Evolutionary conservation across 768 basidiomycete genomes (phyloP).

Genomic region (Asterophora lycoperdoides): DNA sequence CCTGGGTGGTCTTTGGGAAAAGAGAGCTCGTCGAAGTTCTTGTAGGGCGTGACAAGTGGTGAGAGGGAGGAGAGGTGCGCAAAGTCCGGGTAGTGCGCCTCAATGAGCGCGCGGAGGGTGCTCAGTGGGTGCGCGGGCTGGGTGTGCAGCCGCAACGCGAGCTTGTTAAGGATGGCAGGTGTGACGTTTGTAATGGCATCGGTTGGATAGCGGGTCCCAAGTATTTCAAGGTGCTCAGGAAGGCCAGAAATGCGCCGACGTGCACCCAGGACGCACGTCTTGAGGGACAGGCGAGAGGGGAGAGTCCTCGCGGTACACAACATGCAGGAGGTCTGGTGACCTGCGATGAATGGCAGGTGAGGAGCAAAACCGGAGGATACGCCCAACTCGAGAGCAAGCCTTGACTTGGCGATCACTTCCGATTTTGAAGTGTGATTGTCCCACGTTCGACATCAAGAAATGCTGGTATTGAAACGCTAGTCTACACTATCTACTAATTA

Average conservation of each 20-base stretch:
- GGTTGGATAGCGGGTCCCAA: conserved; percentile 63
- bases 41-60: conserved; percentile 82
- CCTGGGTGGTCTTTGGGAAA: conserved; percentile 95
- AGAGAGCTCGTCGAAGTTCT: conserved; percentile 96
- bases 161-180: conserved; percentile 77
- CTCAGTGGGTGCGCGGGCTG: conserved; percentile 78
- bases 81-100: conserved; percentile 77
- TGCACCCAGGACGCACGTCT: conserved; percentile 3
- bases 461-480: conserved; percentile 19
- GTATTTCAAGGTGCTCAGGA: conserved; percentile 41
- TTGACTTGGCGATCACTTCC: no score
- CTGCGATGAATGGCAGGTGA: not conserved
- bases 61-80: conserved; percentile 72
- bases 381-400: no score
- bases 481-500: conserved; percentile 36
- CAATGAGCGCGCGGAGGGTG: conserved; percentile 80
- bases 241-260: conserved; percentile 12
- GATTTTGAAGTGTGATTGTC: conserved; percentile 11
- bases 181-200: conserved; percentile 86
- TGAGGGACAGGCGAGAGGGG: conserved; percentile 3
- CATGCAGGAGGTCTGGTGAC: conserved; percentile 9
- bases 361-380: no score
- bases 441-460: conserved; percentile 16
- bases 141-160: conserved; percentile 71
- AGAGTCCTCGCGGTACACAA: conserved; percentile 11